Conservation (phyloP, 768 basidiomycete genomes). For the Pulveroboletus sp. region DNA sequence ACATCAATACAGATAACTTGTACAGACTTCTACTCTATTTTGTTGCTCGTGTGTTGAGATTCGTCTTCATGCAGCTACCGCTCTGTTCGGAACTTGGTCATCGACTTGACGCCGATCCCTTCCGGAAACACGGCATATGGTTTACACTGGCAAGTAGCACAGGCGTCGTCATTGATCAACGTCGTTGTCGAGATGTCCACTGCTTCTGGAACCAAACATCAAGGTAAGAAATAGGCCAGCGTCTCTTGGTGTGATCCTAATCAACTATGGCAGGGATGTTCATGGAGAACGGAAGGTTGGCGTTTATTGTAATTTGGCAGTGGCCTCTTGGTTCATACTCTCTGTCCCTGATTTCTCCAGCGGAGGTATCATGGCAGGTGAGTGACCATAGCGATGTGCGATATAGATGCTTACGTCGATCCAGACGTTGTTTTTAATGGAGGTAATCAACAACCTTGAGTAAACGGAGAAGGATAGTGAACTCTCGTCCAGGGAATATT, state of each 20-base stretch:
- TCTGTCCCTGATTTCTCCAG: constrained; percentile 9
- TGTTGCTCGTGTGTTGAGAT: background rate
- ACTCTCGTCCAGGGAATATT: constrained; percentile 31
- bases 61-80: constrained; percentile 44
- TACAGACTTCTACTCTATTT: background rate
- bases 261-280: constrained; percentile 40
- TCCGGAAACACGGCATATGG: constrained; percentile 54
- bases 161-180: constrained; percentile 69
- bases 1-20: constrained; percentile 23
- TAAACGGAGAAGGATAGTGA: background rate
- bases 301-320: background rate
- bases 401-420: background rate
- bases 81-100: constrained; percentile 68
- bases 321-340: background rate
- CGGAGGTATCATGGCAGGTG: constrained; percentile 54
- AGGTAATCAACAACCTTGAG: constrained; percentile 13
- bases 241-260: background rate
- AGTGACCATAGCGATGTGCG: constrained; percentile 4
- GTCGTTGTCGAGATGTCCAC: constrained; percentile 71
- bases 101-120: constrained; percentile 59
- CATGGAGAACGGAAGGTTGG: constrained; percentile 70
- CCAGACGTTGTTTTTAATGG: constrained; percentile 42
- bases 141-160: constrained; percentile 80
- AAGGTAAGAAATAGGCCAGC: constrained; percentile 42
- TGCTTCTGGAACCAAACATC: constrained; percentile 54